Base-by-base conservation (phyloP, 495 filamentous ascomycete genomes). In the Lichenothelia convexa region DNA sequence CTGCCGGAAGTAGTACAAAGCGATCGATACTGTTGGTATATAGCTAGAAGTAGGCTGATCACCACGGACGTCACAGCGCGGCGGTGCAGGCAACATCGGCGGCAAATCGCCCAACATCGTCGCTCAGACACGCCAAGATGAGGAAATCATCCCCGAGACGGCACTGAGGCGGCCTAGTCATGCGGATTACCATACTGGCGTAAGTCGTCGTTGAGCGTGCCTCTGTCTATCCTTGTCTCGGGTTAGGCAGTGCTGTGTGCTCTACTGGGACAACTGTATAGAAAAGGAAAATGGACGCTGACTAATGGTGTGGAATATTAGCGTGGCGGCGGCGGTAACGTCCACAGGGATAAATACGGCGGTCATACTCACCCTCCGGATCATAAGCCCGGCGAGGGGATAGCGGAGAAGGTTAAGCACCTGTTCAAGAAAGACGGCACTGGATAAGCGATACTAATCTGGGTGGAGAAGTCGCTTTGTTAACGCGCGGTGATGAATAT, bases 101-200 rank as follows among this genome's bases (percentile, higher is more conserved):
- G n/a, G 17, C 2, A 30, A 30, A 13, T 30, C 34, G 9, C 32
- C 31, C 7, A 13, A 13, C 21, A 35, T 26, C 16, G 5, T 34
- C 22, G 26, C 27, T 39, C 15, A 16, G 11, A 21, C 33, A 22
- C 26, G 26, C 0, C 18, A 19, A 13, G 43, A 42, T 1, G 4
- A 35, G 18, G 57, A 60, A 11, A 34, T 46, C 18, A 47, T 60
- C 18, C 55, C 57, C 5, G 57, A 60, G 45, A 44, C 44, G 8
- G 38, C 56, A 16, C 38, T 51, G 45, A n/a, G n/a, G 43, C 44
- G 7, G 40, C 54, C 13, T 38, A 49, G 32, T 4, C 44, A 60
- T 35, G 55, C 53, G 33, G 53, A 58, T 42, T 60, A 47, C 40
- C 55, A 58, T 44, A 58, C 57, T 16, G 57, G 57, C 11, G 51